Conservation (phyloP, 352 stramenopile species). For the Peronospora farinosa region DNA sequence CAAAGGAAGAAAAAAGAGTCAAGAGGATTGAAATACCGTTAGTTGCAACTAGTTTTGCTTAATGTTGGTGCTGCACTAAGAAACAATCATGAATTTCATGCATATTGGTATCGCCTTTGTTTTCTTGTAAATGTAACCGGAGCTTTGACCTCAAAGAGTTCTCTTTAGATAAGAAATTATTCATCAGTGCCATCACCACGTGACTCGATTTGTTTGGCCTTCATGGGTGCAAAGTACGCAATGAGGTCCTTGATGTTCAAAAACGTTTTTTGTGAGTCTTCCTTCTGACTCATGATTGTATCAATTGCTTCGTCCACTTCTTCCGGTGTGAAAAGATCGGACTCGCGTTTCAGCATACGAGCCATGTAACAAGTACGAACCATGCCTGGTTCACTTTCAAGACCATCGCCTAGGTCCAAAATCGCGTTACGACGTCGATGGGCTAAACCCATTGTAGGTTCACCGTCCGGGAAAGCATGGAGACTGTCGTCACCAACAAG, state of each 20-base stretch:
- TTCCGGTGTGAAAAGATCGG: slow-evolving; percentile 46
- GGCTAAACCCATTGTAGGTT: slow-evolving; percentile 37
- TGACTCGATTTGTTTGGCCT: slow-evolving; percentile 5
- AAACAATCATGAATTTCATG: too few relatives aligned
- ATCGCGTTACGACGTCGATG: slow-evolving; percentile 57
- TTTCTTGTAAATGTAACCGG: too few relatives aligned
- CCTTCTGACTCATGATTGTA: slow-evolving; percentile 31
- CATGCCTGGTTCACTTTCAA: slow-evolving; percentile 49
- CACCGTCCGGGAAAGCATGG: slow-evolving; percentile 51
- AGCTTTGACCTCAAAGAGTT: too few relatives aligned
- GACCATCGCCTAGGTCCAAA: slow-evolving; percentile 42
- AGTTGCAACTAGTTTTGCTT: slow-evolving; percentile 1
- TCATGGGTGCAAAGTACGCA: slow-evolving; percentile 36
- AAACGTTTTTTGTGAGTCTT: slow-evolving; percentile 33
- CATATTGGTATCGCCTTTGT: too few relatives aligned
- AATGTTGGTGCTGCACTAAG: too few relatives aligned
- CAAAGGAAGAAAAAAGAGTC: too few relatives aligned
- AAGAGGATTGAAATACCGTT: slow-evolving; percentile 19
- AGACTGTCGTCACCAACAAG: slow-evolving; percentile 49
- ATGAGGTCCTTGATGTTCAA: slow-evolving; percentile 45
- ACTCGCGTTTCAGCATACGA: slow-evolving; percentile 52
- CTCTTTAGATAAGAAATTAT: too few relatives aligned
- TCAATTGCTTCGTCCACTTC: slow-evolving; percentile 56
- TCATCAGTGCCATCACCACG: too few relatives aligned
- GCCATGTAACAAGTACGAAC: slow-evolving; percentile 57